Evolutionary conservation across 441 rosid genomes (phyloP), one percentile per base, ranked within the genome.

Genomic region (Adansonia rubrostipa): DNA sequence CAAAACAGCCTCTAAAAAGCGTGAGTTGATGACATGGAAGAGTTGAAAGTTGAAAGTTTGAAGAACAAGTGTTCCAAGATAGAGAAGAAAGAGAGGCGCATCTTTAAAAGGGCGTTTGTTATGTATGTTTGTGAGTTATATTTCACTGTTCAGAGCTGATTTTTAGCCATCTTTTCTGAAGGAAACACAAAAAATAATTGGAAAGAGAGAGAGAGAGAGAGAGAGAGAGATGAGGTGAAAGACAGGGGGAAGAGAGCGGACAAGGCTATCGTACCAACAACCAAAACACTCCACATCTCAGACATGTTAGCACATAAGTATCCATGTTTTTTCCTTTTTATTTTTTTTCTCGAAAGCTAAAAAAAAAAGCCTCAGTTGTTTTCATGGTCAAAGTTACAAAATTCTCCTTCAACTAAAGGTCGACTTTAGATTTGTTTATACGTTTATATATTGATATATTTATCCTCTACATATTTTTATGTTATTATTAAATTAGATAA

Each of bases 301-400:
- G 85, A 80, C 88, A 84, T 81, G 86, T 74, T 79, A 71, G 33
- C 76, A 82, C 82, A 81, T 86, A 83, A 78, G 51, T 87, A 86
- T 81, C 83, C 74, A 40, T 81, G 79, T 76, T 80, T 83, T 82
- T 78, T 83, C 78, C 80, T 40, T 73, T 15, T n/a, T 8, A 42
- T 24, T 24, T 24, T 24, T 24, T 24, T 24, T 24, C 28, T 24
- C 28, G 51, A 9, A 47, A 48, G 0, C 1, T 0, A 0, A 2
- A 36, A 36, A 56, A 40, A 5, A 9, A 47, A 75, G 67, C 63
- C 7, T 48, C n/a, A 0, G 70, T 47, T 47, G n/a, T 24, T 56
- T 22, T 40, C 13, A 54, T 54, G 33, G 28, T 28, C 33, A 28
- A 28, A 28, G 33, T 28, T 28, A 28, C 33, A 28, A 28, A 28